Base-by-base conservation (phyloP, 2,329 filamentous ascomycete genomes). In the Parasarocladium wereldwijsianum region DNA sequence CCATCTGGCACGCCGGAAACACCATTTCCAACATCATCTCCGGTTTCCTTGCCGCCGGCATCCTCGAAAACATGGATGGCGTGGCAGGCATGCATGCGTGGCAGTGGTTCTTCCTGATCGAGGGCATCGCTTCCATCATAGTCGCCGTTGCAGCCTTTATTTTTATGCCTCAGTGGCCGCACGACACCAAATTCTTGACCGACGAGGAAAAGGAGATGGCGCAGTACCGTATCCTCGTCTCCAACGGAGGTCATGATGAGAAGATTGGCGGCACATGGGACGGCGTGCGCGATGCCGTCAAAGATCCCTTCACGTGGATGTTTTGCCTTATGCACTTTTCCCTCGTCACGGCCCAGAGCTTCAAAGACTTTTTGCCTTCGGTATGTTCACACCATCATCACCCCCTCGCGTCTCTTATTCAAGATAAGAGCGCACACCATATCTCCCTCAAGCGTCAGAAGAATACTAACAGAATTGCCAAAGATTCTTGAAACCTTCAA, bases 21-120 rank as follows among this genome's bases (percentile, higher is more conserved):
- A 55, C 51, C 6, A 53, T 62, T 29, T 58, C 55, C 8, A 58
- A 59, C 36, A 54, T 59, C 25, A 46, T 62, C 32, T 58, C 58
- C 1, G 56, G 55, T 4, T 50, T 62, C 19, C 45, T 62, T 16
- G 55, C 57, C 13, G 57, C 56, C 8, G 59, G 52, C 6, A 55
- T 62, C 13, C 44, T 62, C 7, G 50, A 51, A 20, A 55, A 54
- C 35, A 52, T 64, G 49, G 51, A 58, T 8, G 47, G 51, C 9
- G 42, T 51, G 19, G 36, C 43, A 9, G 50, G 50, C 10, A 44
- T 60, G 17, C 43, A 49, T 15, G 48, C 52, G 1, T 59, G 55
- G 58, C 51, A 60, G 13, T 62, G 58, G 59, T 57, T 63, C 23
- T 58, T 62, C 35, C 49, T 60, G 35, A 54, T 60, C 17, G 55